phyloP scores from a whole-genome alignment of 208 protist genomes.

The Phytomonas serpens region DNA sequence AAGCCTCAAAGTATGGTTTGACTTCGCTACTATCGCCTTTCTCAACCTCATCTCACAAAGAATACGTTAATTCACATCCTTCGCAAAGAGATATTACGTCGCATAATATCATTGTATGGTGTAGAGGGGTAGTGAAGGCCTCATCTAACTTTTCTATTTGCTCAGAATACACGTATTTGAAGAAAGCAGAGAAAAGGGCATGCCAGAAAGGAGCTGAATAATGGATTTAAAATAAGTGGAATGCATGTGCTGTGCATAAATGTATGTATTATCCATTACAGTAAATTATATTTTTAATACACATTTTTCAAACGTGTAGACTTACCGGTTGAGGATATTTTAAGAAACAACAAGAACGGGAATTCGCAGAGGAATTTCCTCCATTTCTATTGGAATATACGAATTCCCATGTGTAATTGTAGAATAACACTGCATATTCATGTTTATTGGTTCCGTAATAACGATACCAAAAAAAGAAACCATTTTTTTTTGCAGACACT shows the following conservation, averaged over 20 bases:
- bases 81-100: background rate
- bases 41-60: background rate
- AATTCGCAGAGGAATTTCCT: background rate
- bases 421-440: background rate
- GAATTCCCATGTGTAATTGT: background rate
- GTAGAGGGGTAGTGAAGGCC: background rate
- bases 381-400: background rate
- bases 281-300: background rate
- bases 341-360: background rate
- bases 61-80: background rate
- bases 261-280: background rate
- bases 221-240: background rate
- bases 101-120: background rate
- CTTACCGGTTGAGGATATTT: background rate
- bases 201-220: background rate
- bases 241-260: background rate
- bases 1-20: background rate
- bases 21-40: background rate
- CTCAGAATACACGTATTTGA: background rate
- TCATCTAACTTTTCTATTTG: background rate
- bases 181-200: background rate
- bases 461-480: background rate
- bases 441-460: background rate
- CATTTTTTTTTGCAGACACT: background rate
- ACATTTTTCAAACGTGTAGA: conserved; percentile 9